Percentiles rank a stretch among this genome's conserved stretches.
phyloP scores from a whole-genome alignment of 1,139 yeast species.

The Sugiyamaella grinbergsii region DNA sequence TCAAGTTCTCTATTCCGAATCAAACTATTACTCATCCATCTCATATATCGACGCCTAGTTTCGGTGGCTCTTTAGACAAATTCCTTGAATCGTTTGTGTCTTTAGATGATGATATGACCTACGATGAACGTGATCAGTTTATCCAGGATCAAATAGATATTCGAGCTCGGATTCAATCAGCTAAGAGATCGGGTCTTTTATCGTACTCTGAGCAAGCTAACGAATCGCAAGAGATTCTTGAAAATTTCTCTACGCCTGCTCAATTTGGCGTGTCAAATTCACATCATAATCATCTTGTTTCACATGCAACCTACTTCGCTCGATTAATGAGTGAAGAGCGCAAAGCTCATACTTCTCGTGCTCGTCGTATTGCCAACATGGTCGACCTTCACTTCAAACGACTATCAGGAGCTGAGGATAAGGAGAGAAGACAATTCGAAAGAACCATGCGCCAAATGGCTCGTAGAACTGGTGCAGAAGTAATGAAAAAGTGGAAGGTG shows the following conservation, averaged over 20 bases:
- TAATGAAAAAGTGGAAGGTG: constrained; percentile 85
- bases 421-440: constrained; percentile 65
- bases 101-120: constrained; percentile 57
- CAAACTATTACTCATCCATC: constrained; percentile 63
- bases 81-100: constrained; percentile 56
- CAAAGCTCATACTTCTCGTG: constrained; percentile 64
- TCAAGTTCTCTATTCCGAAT: constrained; percentile 14
- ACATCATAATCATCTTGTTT: constrained; percentile 69
- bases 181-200: constrained; percentile 54
- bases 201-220: constrained; percentile 20
- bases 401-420: constrained; percentile 84
- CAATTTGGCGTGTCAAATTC: constrained; percentile 43
- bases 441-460: constrained; percentile 62
- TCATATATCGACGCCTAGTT: constrained; percentile 54
- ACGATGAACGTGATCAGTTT: constrained; percentile 51
- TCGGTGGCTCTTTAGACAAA: constrained; percentile 44
- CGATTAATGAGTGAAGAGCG: constrained; percentile 70
- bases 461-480: constrained; percentile 77
- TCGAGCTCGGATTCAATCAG: constrained; percentile 53
- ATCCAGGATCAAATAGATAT: constrained; percentile 51
- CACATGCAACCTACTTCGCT: constrained; percentile 76
- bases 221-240: constrained; percentile 41
- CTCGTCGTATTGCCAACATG: constrained; percentile 76
- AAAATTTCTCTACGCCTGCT: constrained; percentile 47
- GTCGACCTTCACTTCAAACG: constrained; percentile 85